Evolutionary conservation across 495 filamentous ascomycete genomes (phyloP).

Genomic region (Penicillium odoratum): DNA sequence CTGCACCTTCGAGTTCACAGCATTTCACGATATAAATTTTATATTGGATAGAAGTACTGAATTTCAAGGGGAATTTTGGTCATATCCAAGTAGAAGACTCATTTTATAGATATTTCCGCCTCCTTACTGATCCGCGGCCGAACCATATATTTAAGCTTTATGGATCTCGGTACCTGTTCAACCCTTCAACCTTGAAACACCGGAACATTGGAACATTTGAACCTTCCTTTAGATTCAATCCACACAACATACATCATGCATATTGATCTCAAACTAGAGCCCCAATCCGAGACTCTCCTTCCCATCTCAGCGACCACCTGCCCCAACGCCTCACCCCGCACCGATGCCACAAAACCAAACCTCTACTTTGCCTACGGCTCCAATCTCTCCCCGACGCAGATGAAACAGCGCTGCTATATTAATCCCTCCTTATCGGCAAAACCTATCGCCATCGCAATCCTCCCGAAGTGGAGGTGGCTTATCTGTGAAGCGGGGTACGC

Average conservation of each 20-base stretch:
- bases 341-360: constrained; percentile 10
- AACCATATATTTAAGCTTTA: too few relatives aligned
- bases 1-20: too few relatives aligned
- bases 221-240: not conserved
- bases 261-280: constrained; percentile 2
- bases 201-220: not conserved
- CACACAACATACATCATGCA: constrained; percentile 5
- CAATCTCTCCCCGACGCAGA: constrained; percentile 69
- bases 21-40: too few relatives aligned
- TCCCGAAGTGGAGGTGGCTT: constrained; percentile 61
- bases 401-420: constrained; percentile 59
- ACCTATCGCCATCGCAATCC: constrained; percentile 44
- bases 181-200: not conserved
- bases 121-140: too few relatives aligned
- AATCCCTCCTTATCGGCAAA: constrained; percentile 51
- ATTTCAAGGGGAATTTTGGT: too few relatives aligned
- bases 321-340: constrained; percentile 10
- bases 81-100: too few relatives aligned
- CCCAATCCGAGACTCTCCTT: constrained; percentile 10
- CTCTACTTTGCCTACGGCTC: constrained; percentile 76
- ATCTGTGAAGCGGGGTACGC: constrained; percentile 70
- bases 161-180: too few relatives aligned
- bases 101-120: too few relatives aligned
- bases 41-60: too few relatives aligned
- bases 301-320: constrained; percentile 1